phyloP scores from a whole-genome alignment of 129 eudicot genomes.

The Logfia minima region DNA sequence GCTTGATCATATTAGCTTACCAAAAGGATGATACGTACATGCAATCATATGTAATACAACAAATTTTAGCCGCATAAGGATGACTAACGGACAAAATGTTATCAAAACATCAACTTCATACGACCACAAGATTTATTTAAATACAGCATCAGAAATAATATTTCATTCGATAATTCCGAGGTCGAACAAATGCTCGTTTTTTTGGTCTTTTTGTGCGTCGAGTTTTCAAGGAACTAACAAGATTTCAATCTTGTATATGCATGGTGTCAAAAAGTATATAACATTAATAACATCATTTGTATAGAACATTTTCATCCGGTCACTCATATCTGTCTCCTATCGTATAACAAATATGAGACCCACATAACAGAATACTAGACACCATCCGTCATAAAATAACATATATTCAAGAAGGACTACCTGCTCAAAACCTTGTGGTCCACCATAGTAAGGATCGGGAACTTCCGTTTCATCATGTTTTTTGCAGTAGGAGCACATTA shows the following conservation, averaged over 20 bases:
- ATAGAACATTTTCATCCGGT: neutral
- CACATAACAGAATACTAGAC: neutral
- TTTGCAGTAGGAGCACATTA: conserved; percentile 94
- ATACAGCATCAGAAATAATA: neutral
- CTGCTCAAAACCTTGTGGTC: conserved; percentile 92
- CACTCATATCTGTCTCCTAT: neutral
- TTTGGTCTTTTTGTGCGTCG: neutral
- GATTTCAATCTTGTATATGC: neutral
- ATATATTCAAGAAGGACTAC: conserved; percentile 39
- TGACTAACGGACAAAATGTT: neutral
- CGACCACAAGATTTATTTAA: neutral
- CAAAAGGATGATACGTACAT: neutral
- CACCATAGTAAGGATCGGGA: conserved; percentile 98
- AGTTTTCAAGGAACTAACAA: conserved; percentile 16
- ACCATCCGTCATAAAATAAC: neutral
- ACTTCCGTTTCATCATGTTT: conserved; percentile 87
- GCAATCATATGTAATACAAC: neutral
- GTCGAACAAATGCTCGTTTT: neutral
- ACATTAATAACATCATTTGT: neutral
- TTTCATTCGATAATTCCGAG: neutral
- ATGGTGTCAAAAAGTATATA: neutral
- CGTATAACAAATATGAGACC: neutral
- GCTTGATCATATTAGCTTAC: neutral
- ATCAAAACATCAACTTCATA: neutral
- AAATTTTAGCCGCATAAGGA: neutral